These are phyloP conservation scores for Candida alai DNA, from an alignment of 805 yeast genomes.

Conservation along the genomic window DNA sequence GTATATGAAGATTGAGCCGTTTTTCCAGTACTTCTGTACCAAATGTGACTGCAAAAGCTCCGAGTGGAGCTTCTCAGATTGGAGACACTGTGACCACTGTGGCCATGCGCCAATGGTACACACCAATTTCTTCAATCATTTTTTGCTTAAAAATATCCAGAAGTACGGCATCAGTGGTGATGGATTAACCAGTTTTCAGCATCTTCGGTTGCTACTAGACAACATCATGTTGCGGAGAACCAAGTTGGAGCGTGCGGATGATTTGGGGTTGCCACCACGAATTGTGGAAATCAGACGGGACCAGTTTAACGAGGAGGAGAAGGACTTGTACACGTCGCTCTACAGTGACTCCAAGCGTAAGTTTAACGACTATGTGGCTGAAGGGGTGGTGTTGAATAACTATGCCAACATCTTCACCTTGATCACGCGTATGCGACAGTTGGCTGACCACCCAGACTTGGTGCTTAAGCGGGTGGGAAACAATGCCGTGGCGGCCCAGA, in stretches of 20 bases:
- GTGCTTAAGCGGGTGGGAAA: slow-evolving; percentile 68
- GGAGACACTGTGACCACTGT: slow-evolving; percentile 81
- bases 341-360: slow-evolving; percentile 84
- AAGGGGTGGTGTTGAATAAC: slow-evolving; percentile 93
- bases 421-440: slow-evolving; percentile 94
- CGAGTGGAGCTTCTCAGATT: slow-evolving; percentile 82
- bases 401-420: slow-evolving; percentile 96
- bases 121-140: slow-evolving; percentile 92
- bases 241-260: slow-evolving; percentile 94
- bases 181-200: slow-evolving; percentile 71
- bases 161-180: slow-evolving; percentile 78
- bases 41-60: slow-evolving; percentile 80
- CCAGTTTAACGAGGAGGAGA: slow-evolving; percentile 89
- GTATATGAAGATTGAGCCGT: slow-evolving; percentile 80
- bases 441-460: slow-evolving; percentile 97
- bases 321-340: slow-evolving; percentile 83
- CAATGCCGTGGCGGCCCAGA: slow-evolving; percentile 32
- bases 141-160: slow-evolving; percentile 91
- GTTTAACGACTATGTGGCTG: slow-evolving; percentile 89
- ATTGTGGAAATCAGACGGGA: slow-evolving; percentile 86
- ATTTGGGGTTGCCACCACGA: slow-evolving; percentile 94
- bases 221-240: slow-evolving; percentile 93
- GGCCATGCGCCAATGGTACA: slow-evolving; percentile 94
- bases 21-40: slow-evolving; percentile 88
- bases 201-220: slow-evolving; percentile 68